Conservation (phyloP, 2,329 filamentous ascomycete species). For the Aphanocladium album region DNA sequence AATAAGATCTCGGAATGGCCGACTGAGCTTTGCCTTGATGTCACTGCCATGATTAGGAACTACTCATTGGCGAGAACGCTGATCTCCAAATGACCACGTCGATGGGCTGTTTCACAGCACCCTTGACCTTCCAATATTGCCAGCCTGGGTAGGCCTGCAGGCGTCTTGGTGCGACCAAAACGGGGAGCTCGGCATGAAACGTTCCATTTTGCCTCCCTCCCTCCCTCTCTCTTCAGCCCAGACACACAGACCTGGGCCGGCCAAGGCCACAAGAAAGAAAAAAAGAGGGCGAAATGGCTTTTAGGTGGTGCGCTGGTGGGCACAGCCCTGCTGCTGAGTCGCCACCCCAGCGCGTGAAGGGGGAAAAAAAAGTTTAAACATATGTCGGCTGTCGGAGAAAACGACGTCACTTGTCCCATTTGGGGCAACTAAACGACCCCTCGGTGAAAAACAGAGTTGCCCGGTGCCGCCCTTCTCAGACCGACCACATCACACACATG, state of each 20-base stretch:
- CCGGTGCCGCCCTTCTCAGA: not conserved
- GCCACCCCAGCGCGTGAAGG: not conserved
- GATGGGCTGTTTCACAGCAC: not conserved
- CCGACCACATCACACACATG: not conserved
- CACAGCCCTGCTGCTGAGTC: not conserved
- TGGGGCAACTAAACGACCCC: not conserved
- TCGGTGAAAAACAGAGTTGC: too few relatives aligned
- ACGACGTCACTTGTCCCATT: not conserved
- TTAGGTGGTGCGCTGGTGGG: not conserved
- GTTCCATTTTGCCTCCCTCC: conserved; percentile 17
- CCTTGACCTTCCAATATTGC: not conserved
- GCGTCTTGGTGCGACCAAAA: conserved; percentile 3
- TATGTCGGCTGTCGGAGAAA: not conserved
- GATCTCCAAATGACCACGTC: too few relatives aligned
- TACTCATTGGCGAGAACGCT: too few relatives aligned
- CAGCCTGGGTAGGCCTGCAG: not conserved
- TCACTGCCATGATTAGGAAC: too few relatives aligned
- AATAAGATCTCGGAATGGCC: too few relatives aligned
- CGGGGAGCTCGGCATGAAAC: conserved; percentile 16
- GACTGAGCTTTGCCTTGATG: too few relatives aligned
- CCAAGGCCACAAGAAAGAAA: too few relatives aligned
- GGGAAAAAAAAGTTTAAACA: too few relatives aligned
- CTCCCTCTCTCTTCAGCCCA: not conserved
- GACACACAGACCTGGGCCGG: not conserved
- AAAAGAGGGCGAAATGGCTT: too few relatives aligned